phyloP scores from a whole-genome alignment of 2,329 filamentous ascomycete species.

The Penicillium sp. region DNA sequence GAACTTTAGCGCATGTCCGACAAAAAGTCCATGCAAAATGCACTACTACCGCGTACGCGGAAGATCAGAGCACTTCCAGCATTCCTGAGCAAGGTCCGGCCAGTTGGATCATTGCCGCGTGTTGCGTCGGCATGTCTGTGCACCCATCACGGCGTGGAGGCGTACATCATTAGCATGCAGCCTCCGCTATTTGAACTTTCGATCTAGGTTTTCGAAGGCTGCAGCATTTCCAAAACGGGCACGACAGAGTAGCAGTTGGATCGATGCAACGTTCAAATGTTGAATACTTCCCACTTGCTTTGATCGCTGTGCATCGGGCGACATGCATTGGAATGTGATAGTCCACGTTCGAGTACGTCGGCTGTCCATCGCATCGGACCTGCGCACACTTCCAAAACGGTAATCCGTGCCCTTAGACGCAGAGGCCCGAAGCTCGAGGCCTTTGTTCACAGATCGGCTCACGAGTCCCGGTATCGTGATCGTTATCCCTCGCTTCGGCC shows the following conservation, averaged over 20 bases:
- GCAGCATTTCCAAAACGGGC: not conserved
- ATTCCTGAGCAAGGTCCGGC: slow-evolving; percentile 9
- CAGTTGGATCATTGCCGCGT: slow-evolving; percentile 3
- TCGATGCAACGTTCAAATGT: slow-evolving; percentile 5
- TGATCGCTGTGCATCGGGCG: slow-evolving; percentile 8
- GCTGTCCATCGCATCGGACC: slow-evolving; percentile 3
- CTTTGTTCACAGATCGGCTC: not conserved
- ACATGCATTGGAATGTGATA: slow-evolving; percentile 28
- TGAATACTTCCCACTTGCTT: slow-evolving; percentile 6
- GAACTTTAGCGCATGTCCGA: not conserved
- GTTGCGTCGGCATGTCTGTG: slow-evolving; percentile 15
- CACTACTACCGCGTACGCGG: not conserved
- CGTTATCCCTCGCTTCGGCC: slow-evolving; percentile 5
- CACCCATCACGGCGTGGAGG: not conserved
- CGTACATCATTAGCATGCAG: not conserved
- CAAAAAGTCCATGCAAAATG: not conserved
- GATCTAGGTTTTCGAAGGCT: not conserved
- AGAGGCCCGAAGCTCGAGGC: not conserved
- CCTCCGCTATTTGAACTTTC: not conserved
- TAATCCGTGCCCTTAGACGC: not conserved
- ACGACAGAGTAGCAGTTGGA: not conserved
- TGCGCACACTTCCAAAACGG: not conserved
- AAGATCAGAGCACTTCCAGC: not conserved
- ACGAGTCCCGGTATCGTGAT: not conserved
- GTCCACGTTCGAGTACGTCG: not conserved